phyloP scores from a whole-genome alignment of 805 yeast genomes.

The Starmerella tilneyi region DNA sequence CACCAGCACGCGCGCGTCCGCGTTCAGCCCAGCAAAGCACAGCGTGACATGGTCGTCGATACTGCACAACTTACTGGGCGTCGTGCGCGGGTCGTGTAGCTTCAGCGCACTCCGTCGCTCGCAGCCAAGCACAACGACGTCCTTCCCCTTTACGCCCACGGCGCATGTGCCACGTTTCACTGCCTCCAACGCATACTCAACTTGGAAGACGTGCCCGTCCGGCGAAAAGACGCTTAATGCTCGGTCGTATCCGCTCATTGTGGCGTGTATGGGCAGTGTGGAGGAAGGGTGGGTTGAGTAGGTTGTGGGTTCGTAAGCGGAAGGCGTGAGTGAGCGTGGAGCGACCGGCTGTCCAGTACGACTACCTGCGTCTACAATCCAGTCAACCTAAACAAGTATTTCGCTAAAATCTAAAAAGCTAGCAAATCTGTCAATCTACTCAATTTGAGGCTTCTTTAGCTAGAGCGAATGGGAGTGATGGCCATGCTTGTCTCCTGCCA shows the following conservation, averaged over 20 bases:
- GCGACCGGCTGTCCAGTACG: no score
- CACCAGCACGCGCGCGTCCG: slow-evolving; percentile 92
- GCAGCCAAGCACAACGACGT: slow-evolving; percentile 86
- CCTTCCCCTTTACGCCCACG: slow-evolving; percentile 87
- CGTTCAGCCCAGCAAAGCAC: slow-evolving; percentile 95
- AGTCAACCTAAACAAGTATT: no score
- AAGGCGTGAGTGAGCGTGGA: no score
- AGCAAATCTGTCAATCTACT: no score
- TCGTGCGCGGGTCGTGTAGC: slow-evolving; percentile 90
- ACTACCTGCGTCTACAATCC: no score
- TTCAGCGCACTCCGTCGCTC: slow-evolving; percentile 92
- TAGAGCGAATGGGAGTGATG: no score
- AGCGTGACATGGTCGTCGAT: slow-evolving; percentile 82
- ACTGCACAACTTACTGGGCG: slow-evolving; percentile 87
- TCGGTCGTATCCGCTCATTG: slow-evolving; percentile 98
- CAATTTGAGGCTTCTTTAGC: no score
- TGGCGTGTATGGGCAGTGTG: slow-evolving; percentile 2
- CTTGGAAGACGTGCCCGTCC: slow-evolving; percentile 98
- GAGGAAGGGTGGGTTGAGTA: slow-evolving; percentile 3
- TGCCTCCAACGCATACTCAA: slow-evolving; percentile 94
- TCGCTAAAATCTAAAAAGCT: no score
- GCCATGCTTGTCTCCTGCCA: no score
- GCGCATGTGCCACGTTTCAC: slow-evolving; percentile 98
- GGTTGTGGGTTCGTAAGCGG: slow-evolving; percentile 3
- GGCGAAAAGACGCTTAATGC: slow-evolving; percentile 98